Evolutionary conservation across 2,329 filamentous ascomycete genomes (phyloP).

Genomic region (Arthrobotrys entomopaga): DNA sequence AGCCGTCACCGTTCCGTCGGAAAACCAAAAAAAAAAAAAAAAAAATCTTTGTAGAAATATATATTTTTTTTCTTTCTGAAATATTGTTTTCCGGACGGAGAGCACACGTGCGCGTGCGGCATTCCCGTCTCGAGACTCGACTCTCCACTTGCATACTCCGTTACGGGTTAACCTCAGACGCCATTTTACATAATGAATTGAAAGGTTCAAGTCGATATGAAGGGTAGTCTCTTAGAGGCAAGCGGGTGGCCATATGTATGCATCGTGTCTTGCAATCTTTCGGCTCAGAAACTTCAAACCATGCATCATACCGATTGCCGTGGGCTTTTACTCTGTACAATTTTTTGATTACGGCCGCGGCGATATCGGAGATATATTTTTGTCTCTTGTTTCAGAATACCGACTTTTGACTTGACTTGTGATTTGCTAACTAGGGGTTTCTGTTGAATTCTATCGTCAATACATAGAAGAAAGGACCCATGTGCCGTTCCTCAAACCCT

Average conservation of each 20-base stretch:
- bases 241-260: background rate
- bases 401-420: background rate
- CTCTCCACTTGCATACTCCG: slow-evolving; percentile 25
- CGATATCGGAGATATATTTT: slow-evolving; percentile 45
- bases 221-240: slow-evolving; percentile 32
- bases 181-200: slow-evolving; percentile 30
- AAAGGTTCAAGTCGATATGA: slow-evolving; percentile 18
- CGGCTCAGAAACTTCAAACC: too few relatives aligned
- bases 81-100: too few relatives aligned
- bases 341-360: background rate
- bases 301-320: too few relatives aligned
- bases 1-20: too few relatives aligned
- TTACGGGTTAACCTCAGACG: slow-evolving; percentile 33
- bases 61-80: too few relatives aligned
- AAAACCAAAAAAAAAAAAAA: too few relatives aligned
- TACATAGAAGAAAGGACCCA: slow-evolving; percentile 18
- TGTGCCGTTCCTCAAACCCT: slow-evolving; percentile 32
- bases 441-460: background rate
- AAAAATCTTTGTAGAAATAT: too few relatives aligned
- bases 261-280: background rate
- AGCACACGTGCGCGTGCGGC: slow-evolving; percentile 22
- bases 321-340: too few relatives aligned
- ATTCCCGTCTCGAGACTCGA: slow-evolving; percentile 2
- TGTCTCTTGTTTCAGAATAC: slow-evolving; percentile 12
- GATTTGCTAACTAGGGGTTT: slow-evolving; percentile 21